Evolutionary conservation across 1,284 basidiomycete species (phyloP).

Genomic region (Apiotrichum sp.): DNA sequence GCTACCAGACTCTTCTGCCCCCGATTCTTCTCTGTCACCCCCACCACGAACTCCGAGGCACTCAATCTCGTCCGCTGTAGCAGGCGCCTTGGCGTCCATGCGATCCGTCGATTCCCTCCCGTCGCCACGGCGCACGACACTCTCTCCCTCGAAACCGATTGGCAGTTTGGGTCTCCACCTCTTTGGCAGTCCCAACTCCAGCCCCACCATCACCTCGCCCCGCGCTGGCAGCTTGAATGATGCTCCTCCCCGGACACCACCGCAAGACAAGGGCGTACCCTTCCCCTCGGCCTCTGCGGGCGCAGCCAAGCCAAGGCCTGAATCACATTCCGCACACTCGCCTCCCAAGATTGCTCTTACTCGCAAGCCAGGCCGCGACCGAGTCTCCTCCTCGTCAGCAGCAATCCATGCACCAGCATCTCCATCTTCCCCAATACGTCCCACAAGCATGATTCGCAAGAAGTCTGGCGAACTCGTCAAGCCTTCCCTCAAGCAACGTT

Average conservation of each 20-base stretch:
- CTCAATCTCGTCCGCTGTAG: background rate
- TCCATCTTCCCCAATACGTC: background rate
- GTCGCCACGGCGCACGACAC: background rate
- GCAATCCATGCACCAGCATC: constrained; percentile 1
- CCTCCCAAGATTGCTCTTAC: constrained; percentile 4
- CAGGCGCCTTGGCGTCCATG: constrained; percentile 8
- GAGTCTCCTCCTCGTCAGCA: background rate
- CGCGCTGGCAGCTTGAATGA: background rate
- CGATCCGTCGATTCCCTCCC: constrained; percentile 2
- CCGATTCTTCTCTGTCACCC: background rate
- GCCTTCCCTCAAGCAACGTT: constrained; percentile 44
- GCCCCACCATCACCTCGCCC: background rate
- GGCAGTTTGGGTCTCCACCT: constrained; percentile 1
- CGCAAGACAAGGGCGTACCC: background rate
- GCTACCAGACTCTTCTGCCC: background rate
- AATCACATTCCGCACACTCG: constrained; percentile 4
- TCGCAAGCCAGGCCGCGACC: background rate
- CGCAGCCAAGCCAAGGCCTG: background rate
- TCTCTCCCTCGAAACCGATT: background rate
- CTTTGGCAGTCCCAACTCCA: background rate
- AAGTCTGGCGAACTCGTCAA: constrained; percentile 49
- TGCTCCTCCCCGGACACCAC: background rate
- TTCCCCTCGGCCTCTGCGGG: background rate
- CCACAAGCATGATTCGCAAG: constrained; percentile 40
- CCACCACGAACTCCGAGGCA: background rate